These are phyloP conservation scores for Xylariaceae sp. DNA, from an alignment of 2,329 filamentous ascomycete species.

Conservation along the genomic window DNA sequence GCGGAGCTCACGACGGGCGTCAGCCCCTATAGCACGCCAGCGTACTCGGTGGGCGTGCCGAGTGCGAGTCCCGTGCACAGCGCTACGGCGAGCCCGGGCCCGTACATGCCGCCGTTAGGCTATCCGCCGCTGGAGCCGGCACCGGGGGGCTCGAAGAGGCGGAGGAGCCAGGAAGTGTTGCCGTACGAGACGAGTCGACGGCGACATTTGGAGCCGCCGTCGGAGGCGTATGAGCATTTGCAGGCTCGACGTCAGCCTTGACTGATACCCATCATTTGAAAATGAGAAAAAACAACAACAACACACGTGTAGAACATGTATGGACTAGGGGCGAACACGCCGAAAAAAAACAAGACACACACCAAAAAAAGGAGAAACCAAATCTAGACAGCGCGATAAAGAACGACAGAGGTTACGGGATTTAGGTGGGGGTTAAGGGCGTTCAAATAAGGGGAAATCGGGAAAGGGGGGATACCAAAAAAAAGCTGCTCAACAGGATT, in stretches of 20 bases:
- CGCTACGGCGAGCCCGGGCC: conserved; percentile 40
- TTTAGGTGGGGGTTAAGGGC: conserved; percentile 7
- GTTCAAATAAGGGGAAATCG: conserved; percentile 5
- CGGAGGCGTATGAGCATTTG: conserved; percentile 21
- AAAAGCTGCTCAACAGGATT: not conserved
- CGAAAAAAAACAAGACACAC: no score
- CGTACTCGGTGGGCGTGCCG: conserved; percentile 43
- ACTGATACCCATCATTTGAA: conserved; percentile 3
- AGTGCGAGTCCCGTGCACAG: conserved; percentile 37
- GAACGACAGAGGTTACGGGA: conserved; percentile 1
- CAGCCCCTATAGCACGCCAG: conserved; percentile 55
- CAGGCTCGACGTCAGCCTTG: conserved; percentile 14
- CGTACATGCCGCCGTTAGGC: conserved; percentile 31
- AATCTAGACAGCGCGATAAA: conserved; percentile 11
- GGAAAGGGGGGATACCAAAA: not conserved
- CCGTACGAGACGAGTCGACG: conserved; percentile 18
- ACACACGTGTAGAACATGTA: not conserved
- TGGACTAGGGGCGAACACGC: no score
- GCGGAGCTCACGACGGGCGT: conserved; percentile 60
- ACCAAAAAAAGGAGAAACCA: no score
- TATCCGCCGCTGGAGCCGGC: conserved; percentile 39
- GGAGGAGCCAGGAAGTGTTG: conserved; percentile 44
- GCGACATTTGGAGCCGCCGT: conserved; percentile 16
- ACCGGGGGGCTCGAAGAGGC: conserved; percentile 42
- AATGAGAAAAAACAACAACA: conserved; percentile 3